A percentile compares a stretch with the other conserved stretches of the same genome.
Evolutionary conservation across 768 basidiomycete genomes (phyloP).

Genomic region (Boletus barrowsii): DNA sequence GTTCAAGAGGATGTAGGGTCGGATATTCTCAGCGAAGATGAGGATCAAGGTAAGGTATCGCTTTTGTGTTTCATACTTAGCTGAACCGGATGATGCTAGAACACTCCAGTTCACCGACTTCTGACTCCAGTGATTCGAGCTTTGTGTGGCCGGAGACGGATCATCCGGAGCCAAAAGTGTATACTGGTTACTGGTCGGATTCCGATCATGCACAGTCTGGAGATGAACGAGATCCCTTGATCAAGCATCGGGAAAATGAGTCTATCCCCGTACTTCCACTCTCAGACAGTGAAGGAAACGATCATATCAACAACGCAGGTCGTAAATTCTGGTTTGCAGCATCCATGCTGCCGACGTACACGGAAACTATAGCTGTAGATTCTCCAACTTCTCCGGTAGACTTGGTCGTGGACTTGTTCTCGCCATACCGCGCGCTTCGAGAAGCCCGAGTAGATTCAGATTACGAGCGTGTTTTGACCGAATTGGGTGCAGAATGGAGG

Average conservation of each 20-base stretch:
- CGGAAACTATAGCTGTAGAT: constrained; percentile 36
- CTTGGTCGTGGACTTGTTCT: constrained; percentile 45
- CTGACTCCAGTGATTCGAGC: constrained; percentile 6
- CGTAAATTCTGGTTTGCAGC: constrained; percentile 33
- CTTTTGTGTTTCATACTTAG: neutral
- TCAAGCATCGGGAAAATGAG: constrained; percentile 9
- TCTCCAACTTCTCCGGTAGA: constrained; percentile 33
- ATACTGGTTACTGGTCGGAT: constrained; percentile 23
- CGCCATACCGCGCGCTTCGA: constrained; percentile 55
- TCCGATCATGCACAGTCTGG: constrained; percentile 14
- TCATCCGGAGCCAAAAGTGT: constrained; percentile 8
- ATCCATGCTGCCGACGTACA: constrained; percentile 42
- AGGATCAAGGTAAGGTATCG: constrained; percentile 10
- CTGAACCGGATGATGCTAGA: neutral
- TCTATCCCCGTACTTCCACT: constrained; percentile 20
- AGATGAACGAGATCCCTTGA: constrained; percentile 20
- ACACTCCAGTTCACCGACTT: constrained; percentile 5
- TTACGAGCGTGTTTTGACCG: constrained; percentile 46
- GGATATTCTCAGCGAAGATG: constrained; percentile 1
- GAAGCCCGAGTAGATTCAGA: constrained; percentile 39
- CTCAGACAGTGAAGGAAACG: constrained; percentile 12
- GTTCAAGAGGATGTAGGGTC: neutral
- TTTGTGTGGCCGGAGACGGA: constrained; percentile 14
- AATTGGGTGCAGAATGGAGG: constrained; percentile 62
- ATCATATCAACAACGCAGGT: neutral